Evolutionary conservation across 441 rosid species (phyloP), one percentile per base, ranked within the genome.

Genomic region (Manihot esculenta): DNA sequence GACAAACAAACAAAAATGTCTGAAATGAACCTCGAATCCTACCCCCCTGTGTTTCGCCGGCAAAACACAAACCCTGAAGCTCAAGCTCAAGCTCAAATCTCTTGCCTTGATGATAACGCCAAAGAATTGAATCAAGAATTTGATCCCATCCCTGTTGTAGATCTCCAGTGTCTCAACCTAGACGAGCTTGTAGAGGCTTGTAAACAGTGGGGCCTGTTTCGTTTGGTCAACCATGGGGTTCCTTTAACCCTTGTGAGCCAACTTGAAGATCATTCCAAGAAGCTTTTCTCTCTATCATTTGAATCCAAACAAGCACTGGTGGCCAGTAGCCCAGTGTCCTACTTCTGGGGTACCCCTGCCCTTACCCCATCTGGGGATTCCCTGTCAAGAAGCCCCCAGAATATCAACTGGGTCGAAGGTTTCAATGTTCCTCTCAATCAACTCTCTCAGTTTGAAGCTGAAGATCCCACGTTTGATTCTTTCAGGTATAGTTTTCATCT

Each of bases 281-380:
- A 78, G 30, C 26, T 88, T 12, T 84, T 90, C 59, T 42, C 82
- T 58, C 80, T 81, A 0, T 73, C 97, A 7, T 88, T 87, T 64
- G 87, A 88, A 26, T 61, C 79, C 55, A 90, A 88, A 79, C 85
- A 69, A 54, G 74, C 66, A 15, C 42, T 79, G 23, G 77, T 87
- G 67, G 71, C 59, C 1, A 54, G 5, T 50, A 38, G 42, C 42
- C 84, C 92, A 7, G 20, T 85, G 63, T 84, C 96, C 42, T 89
- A 92, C 75, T 88, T 88, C 38, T 88, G 90, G 89, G 97, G 96
- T 30, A 87, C 96, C 15, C 86, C 93, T 3, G 85, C 80, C 20
- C 78, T 89, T 1, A 84, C 81, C 33, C 80, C 79, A 3, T 75
- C 88, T 0, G 93, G 97, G 17, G 71, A 76, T 38, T 84, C 88